Percentiles rank a stretch among this genome's conserved stretches.
Conservation (phyloP, 2,329 filamentous ascomycete genomes). For the Orbilia quercus region DNA sequence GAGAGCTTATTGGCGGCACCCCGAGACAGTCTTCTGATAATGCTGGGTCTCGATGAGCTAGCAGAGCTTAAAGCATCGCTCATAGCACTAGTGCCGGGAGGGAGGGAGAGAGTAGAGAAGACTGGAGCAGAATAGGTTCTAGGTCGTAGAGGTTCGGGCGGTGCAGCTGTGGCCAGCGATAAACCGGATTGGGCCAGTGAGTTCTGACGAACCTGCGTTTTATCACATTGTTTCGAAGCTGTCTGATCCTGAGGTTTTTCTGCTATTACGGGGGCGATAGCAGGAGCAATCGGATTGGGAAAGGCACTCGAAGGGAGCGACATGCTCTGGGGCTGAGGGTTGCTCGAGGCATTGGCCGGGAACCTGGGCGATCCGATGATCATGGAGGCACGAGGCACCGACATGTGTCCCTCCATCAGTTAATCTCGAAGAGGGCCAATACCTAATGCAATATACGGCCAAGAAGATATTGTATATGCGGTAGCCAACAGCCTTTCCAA, state of each 20-base stretch:
- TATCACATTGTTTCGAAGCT: constrained; percentile 32
- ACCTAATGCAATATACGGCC: not conserved
- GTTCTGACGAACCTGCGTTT: constrained; percentile 11
- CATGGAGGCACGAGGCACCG: constrained; percentile 42
- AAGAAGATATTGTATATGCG: no score
- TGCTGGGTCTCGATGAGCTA: constrained; percentile 70
- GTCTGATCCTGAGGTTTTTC: constrained; percentile 20
- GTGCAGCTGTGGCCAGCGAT: constrained; percentile 17
- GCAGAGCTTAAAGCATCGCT: constrained; percentile 70
- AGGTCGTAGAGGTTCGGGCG: constrained; percentile 40
- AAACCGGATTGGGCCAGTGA: constrained; percentile 10
- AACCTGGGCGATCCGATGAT: constrained; percentile 54
- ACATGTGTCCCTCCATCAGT: constrained; percentile 30
- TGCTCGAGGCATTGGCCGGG: constrained; percentile 24
- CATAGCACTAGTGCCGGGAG: constrained; percentile 67
- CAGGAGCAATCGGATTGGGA: not conserved
- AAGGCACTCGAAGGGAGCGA: constrained; percentile 15
- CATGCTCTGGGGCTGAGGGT: constrained; percentile 27
- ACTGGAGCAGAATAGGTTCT: constrained; percentile 48
- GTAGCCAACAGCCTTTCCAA: no score
- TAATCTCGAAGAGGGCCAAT: not conserved
- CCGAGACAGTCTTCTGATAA: constrained; percentile 88
- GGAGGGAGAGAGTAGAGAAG: constrained; percentile 45
- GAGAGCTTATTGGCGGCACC: constrained; percentile 77
- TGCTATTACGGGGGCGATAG: not conserved